Evolutionary conservation across 148 eudicot genomes (phyloP).

Genomic region (Camellia sinensis): DNA sequence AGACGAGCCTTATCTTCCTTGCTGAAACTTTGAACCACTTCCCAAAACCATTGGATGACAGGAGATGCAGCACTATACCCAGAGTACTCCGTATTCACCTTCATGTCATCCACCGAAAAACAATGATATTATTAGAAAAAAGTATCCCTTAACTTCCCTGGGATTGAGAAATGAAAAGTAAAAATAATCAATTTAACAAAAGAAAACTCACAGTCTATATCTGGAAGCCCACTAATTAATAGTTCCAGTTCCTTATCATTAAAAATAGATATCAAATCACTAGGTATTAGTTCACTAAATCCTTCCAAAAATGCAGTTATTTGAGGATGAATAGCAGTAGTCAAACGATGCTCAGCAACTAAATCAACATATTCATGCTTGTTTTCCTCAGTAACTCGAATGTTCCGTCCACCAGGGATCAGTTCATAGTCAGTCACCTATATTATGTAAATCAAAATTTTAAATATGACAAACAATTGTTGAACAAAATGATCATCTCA

Average conservation of each 20-base stretch:
- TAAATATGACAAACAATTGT: background rate
- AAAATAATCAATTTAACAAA: background rate
- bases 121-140: constrained; percentile 1
- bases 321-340: constrained; percentile 98
- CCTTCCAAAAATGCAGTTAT: constrained; percentile 97
- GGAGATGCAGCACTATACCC: constrained; percentile 95
- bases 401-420: constrained; percentile 87
- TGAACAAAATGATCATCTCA: background rate
- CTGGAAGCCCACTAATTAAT: constrained; percentile 95
- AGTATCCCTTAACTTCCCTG: background rate
- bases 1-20: constrained; percentile 98
- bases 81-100: constrained; percentile 93
- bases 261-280: constrained; percentile 88
- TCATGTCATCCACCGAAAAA: constrained; percentile 85
- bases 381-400: constrained; percentile 93
- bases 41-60: constrained; percentile 99
- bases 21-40: constrained; percentile 92
- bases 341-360: constrained; percentile 90
- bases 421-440: constrained; percentile 97
- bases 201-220: constrained; percentile 77
- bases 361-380: constrained; percentile 95
- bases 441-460: background rate
- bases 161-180: background rate
- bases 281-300: constrained; percentile 72
- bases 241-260: constrained; percentile 93